A percentile compares a stretch with the other conserved stretches of the same genome.
These are phyloP conservation scores for Trypanosoma scelopori DNA, from an alignment of 208 protist genomes.

Conservation along the genomic window DNA sequence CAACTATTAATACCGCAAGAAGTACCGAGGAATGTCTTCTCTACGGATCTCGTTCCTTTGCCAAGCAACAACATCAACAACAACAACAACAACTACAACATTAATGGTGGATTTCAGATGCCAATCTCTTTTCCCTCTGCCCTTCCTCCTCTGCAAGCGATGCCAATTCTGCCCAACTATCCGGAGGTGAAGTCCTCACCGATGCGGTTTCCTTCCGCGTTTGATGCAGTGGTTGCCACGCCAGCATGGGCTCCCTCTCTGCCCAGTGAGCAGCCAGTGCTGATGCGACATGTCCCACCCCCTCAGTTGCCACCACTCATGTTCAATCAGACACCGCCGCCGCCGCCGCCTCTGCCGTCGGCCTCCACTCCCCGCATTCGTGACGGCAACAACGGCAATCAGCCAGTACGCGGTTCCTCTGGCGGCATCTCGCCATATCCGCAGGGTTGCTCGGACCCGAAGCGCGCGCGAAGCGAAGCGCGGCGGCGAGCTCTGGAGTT, in stretches of 20 bases:
- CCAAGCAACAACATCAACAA: not conserved
- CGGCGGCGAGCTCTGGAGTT: conserved; percentile 56
- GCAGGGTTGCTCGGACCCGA: not conserved
- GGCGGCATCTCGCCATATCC: conserved; percentile 4
- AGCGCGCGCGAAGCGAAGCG: conserved; percentile 29
- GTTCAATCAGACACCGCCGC: too few relatives aligned
- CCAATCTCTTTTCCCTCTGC: conserved; percentile 6
- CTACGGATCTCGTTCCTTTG: not conserved
- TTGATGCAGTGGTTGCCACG: not conserved
- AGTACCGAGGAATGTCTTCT: not conserved
- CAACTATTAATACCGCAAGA: not conserved
- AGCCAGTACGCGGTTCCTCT: not conserved
- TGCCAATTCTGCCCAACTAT: not conserved
- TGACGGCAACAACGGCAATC: not conserved
- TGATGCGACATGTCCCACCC: not conserved
- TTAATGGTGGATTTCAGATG: not conserved
- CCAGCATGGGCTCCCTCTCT: not conserved
- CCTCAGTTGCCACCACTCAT: too few relatives aligned
- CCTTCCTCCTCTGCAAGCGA: conserved; percentile 2
- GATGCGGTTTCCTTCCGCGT: conserved; percentile 1
- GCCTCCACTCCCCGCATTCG: too few relatives aligned
- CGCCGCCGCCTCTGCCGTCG: too few relatives aligned
- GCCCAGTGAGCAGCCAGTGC: not conserved
- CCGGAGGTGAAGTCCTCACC: conserved; percentile 4
- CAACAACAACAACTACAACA: not conserved